Conservation (phyloP, 441 rosid genomes). For the Jatropha multifida region DNA sequence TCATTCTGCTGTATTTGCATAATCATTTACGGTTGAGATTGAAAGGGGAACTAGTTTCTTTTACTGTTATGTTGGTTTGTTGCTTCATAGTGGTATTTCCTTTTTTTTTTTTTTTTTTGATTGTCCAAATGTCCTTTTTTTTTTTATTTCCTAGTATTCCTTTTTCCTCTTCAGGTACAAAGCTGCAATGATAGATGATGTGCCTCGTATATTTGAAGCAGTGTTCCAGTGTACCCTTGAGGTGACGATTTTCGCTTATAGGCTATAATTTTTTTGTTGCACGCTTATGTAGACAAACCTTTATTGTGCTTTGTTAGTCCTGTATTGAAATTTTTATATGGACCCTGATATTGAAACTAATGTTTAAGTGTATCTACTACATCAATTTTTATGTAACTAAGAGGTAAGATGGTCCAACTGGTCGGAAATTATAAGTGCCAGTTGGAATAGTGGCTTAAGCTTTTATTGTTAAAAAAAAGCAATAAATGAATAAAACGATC, state of each 20-base stretch:
- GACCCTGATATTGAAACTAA: too few relatives aligned
- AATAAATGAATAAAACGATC: too few relatives aligned
- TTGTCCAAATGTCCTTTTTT: neutral
- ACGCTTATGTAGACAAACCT: too few relatives aligned
- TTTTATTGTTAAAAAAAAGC: too few relatives aligned
- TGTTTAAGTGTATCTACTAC: too few relatives aligned
- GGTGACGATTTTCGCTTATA: constrained; percentile 43
- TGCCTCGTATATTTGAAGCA: constrained; percentile 98
- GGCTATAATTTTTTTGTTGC: neutral
- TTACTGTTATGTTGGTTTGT: neutral
- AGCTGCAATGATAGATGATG: constrained; percentile 94
- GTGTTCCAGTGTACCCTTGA: constrained; percentile 98
- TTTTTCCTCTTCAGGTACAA: constrained; percentile 63
- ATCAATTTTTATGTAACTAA: too few relatives aligned
- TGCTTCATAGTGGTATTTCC: neutral
- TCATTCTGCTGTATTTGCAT: neutral
- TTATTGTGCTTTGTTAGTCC: too few relatives aligned
- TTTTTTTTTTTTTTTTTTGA: neutral
- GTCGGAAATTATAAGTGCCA: too few relatives aligned
- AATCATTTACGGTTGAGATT: neutral
- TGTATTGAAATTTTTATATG: too few relatives aligned
- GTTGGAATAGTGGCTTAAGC: too few relatives aligned
- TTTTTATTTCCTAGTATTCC: constrained; percentile 1
- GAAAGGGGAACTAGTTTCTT: neutral
- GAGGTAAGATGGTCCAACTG: too few relatives aligned